Evolutionary conservation across 2,329 filamentous ascomycete species (phyloP), one percentile per base, ranked within the genome.

Genomic region (Ascochyta rabiei): DNA sequence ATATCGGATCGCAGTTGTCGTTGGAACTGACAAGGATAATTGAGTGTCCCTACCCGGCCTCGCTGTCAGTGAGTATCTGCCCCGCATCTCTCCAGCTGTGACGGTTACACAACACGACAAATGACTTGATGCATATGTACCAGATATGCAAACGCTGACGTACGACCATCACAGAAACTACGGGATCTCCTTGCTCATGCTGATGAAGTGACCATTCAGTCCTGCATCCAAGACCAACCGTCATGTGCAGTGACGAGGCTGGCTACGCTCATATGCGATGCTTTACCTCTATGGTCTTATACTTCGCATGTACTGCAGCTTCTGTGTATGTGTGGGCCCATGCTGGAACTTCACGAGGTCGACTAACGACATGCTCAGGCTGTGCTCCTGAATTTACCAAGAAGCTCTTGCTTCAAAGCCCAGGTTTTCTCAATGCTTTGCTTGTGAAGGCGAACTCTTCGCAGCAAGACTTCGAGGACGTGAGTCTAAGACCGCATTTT

Each of bases 251-350:
- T 84, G 40, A 69, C 72, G 10, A 67, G 72, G 19, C 69, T 86
- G 37, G 70, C 66, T 13, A 57, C 58, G n/a, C 60, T 70, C 16
- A 60, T 84, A n/a, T 66, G 81, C 26, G 78, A 82, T 54, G 80
- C 79, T 23, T 68, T 86, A 31, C 76, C 80, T 30, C 76, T 79
- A 40, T 84, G 82, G 70, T 75, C 79, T 4, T 80, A 81, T 56
- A 77, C 82, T 5, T 62, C 85, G 50, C 72, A 76, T 26, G 73
- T 86, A 24, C 67, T 86, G 34, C 69, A 77, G n/a, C 68, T 62
- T 33, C 77, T 86, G 26, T 78, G 82, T 84, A 74, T 37, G 53
- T 48, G 40, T 47, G 34, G 18, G 31, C 42, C 24, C 44, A 35
- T 53, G 13, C 31, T 28, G 43, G 48, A 18, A 23, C 9, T 67